Percentiles rank a stretch among this genome's conserved stretches.
Evolutionary conservation across 345 rosid species (phyloP).

Genomic region (Salix purpurea): DNA sequence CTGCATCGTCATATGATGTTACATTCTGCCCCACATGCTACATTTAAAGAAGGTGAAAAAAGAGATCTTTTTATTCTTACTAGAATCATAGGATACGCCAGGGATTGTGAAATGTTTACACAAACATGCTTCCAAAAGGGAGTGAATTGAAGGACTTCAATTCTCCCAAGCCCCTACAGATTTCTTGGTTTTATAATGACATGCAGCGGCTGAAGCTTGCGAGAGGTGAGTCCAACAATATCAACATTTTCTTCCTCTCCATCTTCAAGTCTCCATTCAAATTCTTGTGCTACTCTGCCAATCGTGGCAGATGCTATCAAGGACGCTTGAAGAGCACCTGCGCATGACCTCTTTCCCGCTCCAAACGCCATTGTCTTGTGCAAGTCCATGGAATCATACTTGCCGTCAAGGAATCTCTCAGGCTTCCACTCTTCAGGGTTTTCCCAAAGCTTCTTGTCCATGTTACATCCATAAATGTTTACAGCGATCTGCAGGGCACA

Average conservation of each 20-base stretch:
- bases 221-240: constrained; percentile 56
- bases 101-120: too few species aligned
- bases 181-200: constrained; percentile 52
- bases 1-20: too few species aligned
- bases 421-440: constrained; percentile 70
- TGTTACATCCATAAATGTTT: constrained; percentile 86
- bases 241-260: constrained; percentile 69
- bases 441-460: constrained; percentile 73
- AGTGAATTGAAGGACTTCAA: too few species aligned
- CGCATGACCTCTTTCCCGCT: constrained; percentile 71
- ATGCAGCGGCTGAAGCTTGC: constrained; percentile 69
- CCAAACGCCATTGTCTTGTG: constrained; percentile 95
- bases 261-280: constrained; percentile 59
- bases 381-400: constrained; percentile 48
- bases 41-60: too few species aligned
- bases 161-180: not conserved
- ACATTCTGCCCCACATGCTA: too few species aligned
- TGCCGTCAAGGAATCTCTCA: constrained; percentile 60
- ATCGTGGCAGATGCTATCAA: constrained; percentile 50
- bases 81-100: too few species aligned
- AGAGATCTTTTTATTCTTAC: too few species aligned
- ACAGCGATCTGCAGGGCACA: constrained; percentile 59
- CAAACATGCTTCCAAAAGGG: too few species aligned
- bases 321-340: constrained; percentile 73
- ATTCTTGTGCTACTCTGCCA: constrained; percentile 76